phyloP scores from a whole-genome alignment of 73 alveolate genomes.

The Blepharisma japonicum region DNA sequence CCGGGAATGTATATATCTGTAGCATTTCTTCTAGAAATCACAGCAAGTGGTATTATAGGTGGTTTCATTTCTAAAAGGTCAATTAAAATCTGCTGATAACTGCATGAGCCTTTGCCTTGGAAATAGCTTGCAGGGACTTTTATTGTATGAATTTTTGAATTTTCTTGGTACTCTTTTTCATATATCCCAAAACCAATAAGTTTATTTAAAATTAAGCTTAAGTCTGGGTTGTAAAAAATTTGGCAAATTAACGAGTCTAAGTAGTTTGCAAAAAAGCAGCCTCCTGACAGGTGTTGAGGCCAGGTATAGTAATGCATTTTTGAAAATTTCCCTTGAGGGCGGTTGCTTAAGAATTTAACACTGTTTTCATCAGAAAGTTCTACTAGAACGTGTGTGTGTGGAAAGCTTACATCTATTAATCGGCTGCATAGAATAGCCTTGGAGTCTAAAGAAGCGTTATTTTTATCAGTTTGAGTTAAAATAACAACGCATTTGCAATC shows the following conservation, averaged over 20 bases:
- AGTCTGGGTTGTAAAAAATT: constrained; percentile 8
- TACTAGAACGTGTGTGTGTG: not conserved
- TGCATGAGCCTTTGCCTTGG: not conserved
- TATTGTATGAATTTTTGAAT: not conserved
- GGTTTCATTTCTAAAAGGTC: constrained; percentile 1
- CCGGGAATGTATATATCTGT: not conserved
- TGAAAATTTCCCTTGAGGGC: not conserved
- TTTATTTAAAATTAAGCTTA: not conserved
- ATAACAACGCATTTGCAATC: constrained; percentile 1
- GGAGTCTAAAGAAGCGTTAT: not conserved
- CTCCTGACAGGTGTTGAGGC: constrained; percentile 12
- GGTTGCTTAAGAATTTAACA: not conserved
- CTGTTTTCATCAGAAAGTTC: constrained; percentile 8
- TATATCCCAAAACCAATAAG: not conserved
- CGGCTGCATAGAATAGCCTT: not conserved
- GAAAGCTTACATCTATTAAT: not conserved
- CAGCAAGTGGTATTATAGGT: constrained; percentile 12
- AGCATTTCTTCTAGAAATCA: not conserved
- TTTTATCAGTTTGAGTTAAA: not conserved
- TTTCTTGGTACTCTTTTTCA: not conserved
- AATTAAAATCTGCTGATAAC: not conserved
- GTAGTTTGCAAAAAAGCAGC: not conserved
- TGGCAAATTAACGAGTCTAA: constrained; percentile 9
- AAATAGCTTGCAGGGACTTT: constrained; percentile 1
- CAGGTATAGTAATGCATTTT: not conserved